Base-by-base conservation (phyloP, 257 asterid species). In the Asclepias syriaca region DNA sequence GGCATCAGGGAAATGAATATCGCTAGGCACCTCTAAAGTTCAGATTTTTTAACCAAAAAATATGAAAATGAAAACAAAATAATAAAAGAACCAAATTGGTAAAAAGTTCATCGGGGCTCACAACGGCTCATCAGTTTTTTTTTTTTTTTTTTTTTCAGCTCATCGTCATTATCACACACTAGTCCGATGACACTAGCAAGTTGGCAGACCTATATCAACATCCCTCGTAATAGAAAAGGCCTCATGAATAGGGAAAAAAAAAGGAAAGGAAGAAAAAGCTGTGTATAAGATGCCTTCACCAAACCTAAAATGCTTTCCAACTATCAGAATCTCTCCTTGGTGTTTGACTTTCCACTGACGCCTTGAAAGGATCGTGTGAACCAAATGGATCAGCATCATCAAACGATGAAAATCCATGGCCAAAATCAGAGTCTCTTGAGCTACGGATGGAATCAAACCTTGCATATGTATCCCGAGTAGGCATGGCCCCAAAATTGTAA, bases 331-430 rank as follows among this genome's bases (percentile, higher is more conserved):
- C 95, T 77, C 76, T 91, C 78, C 82, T 84, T 4, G 97, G 85
- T 46, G 93, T 86, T 82, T 86, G 87, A 79, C 80, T 79, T 72
- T 93, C 97, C 15, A 34, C 68, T 3, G 98, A 80, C 2, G 91
- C 74, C 86, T 81, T 84, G 77, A 93, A 92, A 6, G 94, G 92
- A 63, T 78, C 96, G 14, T 72, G 73, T 24, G 94, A 78, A 9
- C 96, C 95, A 39, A 90, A 92, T 0, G 95, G 97, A 83, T 90
- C 98, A 34, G 87, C 70, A 68, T 89, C 96, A 74, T 92, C 97
- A 69, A 90, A 90, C 18, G 96, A 89, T 39, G 90, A 74, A 81
- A 87, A 89, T 43, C 89, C 85, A 65, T 83, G 86, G 32, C 94
- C 87, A 53, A 81, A 78, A 22, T 91, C 98, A 18, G 90, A 63